Evolutionary conservation across 306 rosid species (phyloP).

Genomic region (Pyrus communis): DNA sequence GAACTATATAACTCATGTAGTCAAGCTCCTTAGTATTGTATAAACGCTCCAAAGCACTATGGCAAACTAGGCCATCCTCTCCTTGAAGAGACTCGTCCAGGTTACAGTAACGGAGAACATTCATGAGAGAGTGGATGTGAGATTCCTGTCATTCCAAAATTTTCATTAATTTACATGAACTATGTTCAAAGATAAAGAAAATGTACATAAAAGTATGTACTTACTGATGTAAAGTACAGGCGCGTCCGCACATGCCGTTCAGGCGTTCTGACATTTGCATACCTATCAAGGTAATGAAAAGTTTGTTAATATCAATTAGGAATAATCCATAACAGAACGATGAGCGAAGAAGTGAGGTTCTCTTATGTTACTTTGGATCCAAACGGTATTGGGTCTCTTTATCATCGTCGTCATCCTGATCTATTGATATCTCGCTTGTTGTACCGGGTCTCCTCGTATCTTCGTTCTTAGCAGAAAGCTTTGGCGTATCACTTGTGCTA

Average conservation of each 20-base stretch:
- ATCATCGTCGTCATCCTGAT: constrained; percentile 91
- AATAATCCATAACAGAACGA: neutral
- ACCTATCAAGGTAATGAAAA: constrained; percentile 45
- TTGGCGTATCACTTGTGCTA: constrained; percentile 29
- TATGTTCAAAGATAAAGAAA: neutral
- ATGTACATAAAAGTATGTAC: constrained; percentile 20
- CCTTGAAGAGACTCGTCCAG: constrained; percentile 88
- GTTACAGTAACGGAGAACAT: constrained; percentile 93
- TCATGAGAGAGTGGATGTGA: constrained; percentile 93
- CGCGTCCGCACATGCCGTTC: constrained; percentile 97
- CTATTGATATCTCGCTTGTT: constrained; percentile 49
- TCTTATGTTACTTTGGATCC: constrained; percentile 71
- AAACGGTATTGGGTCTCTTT: constrained; percentile 94
- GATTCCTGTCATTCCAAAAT: constrained; percentile 65
- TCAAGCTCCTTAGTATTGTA: constrained; percentile 81
- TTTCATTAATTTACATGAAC: neutral
- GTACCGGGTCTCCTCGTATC: constrained; percentile 45
- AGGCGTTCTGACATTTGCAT: constrained; percentile 95
- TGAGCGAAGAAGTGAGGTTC: neutral
- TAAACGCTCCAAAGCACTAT: constrained; percentile 63
- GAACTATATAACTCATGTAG: constrained; percentile 88
- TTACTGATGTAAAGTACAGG: constrained; percentile 92
- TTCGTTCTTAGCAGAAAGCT: constrained; percentile 46
- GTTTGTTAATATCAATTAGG: constrained; percentile 2
- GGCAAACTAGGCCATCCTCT: constrained; percentile 74